A percentile compares a stretch with the other conserved stretches of the same genome.
phyloP scores from a whole-genome alignment of 2,329 filamentous ascomycete genomes.

The Sarocladium kiliense region DNA sequence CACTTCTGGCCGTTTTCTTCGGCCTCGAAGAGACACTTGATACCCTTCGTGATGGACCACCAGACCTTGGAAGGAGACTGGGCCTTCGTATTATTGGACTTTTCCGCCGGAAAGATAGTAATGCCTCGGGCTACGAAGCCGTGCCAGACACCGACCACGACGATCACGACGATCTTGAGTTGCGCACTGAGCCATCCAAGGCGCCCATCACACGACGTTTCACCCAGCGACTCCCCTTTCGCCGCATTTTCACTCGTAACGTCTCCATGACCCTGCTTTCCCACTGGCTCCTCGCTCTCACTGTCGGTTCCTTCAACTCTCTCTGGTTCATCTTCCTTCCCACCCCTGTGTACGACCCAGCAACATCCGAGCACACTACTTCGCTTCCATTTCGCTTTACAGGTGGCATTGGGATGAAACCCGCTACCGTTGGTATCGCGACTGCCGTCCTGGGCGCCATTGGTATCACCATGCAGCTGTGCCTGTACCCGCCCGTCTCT shows the following conservation, averaged over 20 bases:
- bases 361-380: conserved; percentile 23
- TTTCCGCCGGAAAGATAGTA: conserved; percentile 17
- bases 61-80: conserved; percentile 37
- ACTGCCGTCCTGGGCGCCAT: conserved; percentile 72
- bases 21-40: conserved; percentile 51
- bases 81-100: conserved; percentile 28
- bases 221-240: conserved; percentile 44
- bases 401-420: conserved; percentile 70
- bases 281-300: conserved; percentile 66
- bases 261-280: conserved; percentile 52
- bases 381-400: conserved; percentile 58
- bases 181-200: background rate
- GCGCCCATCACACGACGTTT: conserved; percentile 27
- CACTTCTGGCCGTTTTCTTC: conserved; percentile 41
- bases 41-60: conserved; percentile 28
- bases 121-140: conserved; percentile 16
- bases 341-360: conserved; percentile 54
- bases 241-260: conserved; percentile 50
- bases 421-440: conserved; percentile 66
- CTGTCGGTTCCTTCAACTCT: conserved; percentile 71
- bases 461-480: conserved; percentile 58
- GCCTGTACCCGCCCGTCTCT: conserved; percentile 66
- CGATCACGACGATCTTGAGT: conserved; percentile 2
- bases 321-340: conserved; percentile 75
- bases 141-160: conserved; percentile 19